Conservation (phyloP, 2,329 filamentous ascomycete genomes). For the Tolypocladium endophyticum region DNA sequence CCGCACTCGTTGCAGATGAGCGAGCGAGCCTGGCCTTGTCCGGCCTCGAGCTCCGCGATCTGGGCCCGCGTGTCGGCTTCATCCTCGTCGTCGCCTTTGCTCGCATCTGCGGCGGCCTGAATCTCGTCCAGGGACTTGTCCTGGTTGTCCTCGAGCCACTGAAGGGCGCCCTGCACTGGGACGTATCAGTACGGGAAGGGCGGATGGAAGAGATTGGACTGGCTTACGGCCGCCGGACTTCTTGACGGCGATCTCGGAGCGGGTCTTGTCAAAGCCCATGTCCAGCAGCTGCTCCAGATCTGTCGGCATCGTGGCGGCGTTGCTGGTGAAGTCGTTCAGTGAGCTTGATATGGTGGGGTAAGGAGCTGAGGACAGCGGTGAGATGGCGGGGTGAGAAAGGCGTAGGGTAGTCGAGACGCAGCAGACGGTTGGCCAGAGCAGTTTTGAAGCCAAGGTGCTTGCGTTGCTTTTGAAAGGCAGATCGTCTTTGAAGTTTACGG, state of each 20-base stretch:
- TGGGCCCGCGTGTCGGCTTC: conserved; percentile 42
- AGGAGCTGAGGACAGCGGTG: not conserved
- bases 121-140: conserved; percentile 81
- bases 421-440: not conserved
- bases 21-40: conserved; percentile 54
- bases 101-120: conserved; percentile 32
- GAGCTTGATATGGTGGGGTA: conserved; percentile 9
- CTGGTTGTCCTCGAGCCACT: conserved; percentile 90
- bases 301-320: conserved; percentile 40
- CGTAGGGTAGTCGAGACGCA: not conserved
- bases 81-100: conserved; percentile 30
- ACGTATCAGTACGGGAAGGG: conserved; percentile 1
- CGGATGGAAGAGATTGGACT: not conserved
- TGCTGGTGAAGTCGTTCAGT: not conserved
- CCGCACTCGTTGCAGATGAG: conserved; percentile 91
- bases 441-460: too few species aligned
- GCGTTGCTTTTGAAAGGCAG: not conserved
- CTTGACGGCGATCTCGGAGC: conserved; percentile 74
- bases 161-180: conserved; percentile 74
- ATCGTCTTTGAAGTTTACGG: not conserved
- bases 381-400: not conserved
- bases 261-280: conserved; percentile 75
- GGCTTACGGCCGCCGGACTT: conserved; percentile 67
- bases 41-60: conserved; percentile 53
- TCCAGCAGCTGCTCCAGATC: conserved; percentile 53